Base-by-base conservation (phyloP, 768 basidiomycete species). In the Auricularia heimuer region DNA sequence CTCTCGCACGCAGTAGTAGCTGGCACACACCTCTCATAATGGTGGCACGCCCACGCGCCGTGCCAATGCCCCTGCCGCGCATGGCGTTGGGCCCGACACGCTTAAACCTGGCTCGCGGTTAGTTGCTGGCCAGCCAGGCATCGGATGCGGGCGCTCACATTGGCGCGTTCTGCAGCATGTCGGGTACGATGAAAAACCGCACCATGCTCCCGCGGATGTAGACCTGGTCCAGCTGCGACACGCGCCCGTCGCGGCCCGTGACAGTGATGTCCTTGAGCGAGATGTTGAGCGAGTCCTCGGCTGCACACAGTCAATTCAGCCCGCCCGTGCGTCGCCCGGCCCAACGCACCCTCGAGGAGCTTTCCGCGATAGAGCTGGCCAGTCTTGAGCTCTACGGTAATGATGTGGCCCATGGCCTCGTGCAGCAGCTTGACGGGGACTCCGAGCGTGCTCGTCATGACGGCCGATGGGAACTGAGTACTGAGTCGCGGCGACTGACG, bases 131-230 rank as follows among this genome's bases (percentile, higher is more conserved):
- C 29, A 29, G 29, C 29, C 29, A 29, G 29, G 29, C 29, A 29
- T 29, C 29, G 29, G 29, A 29, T 29, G 34, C 29, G 39, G 33
- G 66, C 47, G 68, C 64, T 75, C 73, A 95, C 97, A 99, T 99
- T 21, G 97, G 97, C 14, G 97, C 97, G 75, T 98, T 98, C 74
- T 98, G 92, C 70, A 99, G 80, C 92, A 99, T 98, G 77, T 98
- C 97, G 64, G 97, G 97, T 24, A 99, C 97, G 75, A 98, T 98
- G 79, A 98, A 96, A 81, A 97, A 98, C 69, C 97, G 84, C 69
- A 98, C 82, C 92, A 98, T 97, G 75, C 94, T 95, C 65, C 97
- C 97, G 70, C 97, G 83, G 70, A 99, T 99, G 77, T 99, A 99
- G 37, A 98, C 96, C 76, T 98, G 96, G 79, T 98, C 97, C 62